phyloP scores from a whole-genome alignment of 805 yeast species.

The Zygoascus biomembranicola region DNA sequence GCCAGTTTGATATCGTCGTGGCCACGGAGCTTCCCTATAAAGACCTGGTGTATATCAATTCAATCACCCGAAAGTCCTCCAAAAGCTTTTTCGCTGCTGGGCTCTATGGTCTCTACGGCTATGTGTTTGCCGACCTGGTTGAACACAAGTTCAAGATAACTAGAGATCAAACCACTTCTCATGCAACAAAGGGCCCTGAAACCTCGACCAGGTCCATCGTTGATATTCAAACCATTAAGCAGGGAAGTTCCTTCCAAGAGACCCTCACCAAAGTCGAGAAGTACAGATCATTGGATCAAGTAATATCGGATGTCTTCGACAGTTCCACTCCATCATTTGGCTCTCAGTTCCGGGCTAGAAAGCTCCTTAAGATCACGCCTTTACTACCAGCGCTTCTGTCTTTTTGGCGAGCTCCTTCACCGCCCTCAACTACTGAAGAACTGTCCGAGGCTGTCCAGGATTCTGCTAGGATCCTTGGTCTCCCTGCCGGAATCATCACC shows the following conservation, averaged over 20 bases:
- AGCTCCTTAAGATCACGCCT: constrained; percentile 41
- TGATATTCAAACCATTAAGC: constrained; percentile 27
- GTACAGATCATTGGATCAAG: constrained; percentile 30
- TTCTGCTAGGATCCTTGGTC: constrained; percentile 29
- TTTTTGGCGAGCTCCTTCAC: constrained; percentile 27
- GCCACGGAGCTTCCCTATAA: constrained; percentile 52
- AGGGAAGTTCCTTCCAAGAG: constrained; percentile 25
- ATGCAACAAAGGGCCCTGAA: constrained; percentile 43
- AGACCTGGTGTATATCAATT: constrained; percentile 36
- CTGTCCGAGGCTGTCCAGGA: constrained; percentile 10
- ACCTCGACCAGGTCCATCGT: constrained; percentile 37
- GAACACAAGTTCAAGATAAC: constrained; percentile 37
- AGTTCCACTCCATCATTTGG: constrained; percentile 14
- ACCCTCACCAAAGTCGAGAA: constrained; percentile 32
- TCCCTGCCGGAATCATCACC: constrained; percentile 39
- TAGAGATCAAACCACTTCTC: constrained; percentile 8
- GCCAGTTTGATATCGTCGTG: constrained; percentile 59
- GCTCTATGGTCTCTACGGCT: constrained; percentile 76
- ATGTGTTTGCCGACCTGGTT: constrained; percentile 70
- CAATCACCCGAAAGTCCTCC: constrained; percentile 43
- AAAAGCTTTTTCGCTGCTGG: constrained; percentile 65
- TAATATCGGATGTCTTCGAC: constrained; percentile 15
- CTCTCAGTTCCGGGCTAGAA: constrained; percentile 22
- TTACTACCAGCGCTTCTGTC: constrained; percentile 54
- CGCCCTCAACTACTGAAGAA: not conserved